Conservation (phyloP, 2,329 filamentous ascomycete species). For the Colletotrichum sansevieriae region DNA sequence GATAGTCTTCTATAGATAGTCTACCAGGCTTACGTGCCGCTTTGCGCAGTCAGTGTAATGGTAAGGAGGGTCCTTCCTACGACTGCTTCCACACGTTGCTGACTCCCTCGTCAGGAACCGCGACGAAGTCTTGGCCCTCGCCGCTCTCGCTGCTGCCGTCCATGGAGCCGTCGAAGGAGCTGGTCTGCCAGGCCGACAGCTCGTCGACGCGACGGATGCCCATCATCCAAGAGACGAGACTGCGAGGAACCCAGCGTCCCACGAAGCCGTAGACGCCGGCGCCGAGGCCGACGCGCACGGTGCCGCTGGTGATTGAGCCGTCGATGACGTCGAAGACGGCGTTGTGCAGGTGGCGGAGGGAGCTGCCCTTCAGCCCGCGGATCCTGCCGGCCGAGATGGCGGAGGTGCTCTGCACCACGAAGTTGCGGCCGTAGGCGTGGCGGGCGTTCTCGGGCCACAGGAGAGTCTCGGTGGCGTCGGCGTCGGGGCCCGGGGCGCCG, state of each 20-base stretch:
- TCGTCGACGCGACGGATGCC: conserved; percentile 76
- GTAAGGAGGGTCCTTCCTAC: conserved; percentile 1
- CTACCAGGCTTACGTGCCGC: too few relatives aligned
- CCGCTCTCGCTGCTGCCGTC: conserved; percentile 53
- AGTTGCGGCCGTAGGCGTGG: conserved; percentile 73
- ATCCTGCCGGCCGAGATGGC: conserved; percentile 69
- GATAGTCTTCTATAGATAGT: too few relatives aligned
- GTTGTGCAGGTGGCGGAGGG: conserved; percentile 83
- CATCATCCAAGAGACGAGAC: conserved; percentile 94
- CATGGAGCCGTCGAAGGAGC: conserved; percentile 51
- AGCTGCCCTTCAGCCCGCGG: conserved; percentile 75
- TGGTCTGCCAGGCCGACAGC: conserved; percentile 66
- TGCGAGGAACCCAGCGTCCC: conserved; percentile 81
- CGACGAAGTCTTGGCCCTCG: conserved; percentile 63
- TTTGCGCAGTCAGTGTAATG: too few relatives aligned
- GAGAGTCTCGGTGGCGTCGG: conserved; percentile 66
- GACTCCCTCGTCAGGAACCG: conserved; percentile 59
- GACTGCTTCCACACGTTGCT: conserved; percentile 60
- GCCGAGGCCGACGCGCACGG: conserved; percentile 86
- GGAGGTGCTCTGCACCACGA: conserved; percentile 66
- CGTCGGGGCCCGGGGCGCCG: conserved; percentile 53
- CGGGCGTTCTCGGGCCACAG: conserved; percentile 74
- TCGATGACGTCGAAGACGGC: conserved; percentile 92
- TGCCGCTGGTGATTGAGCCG: conserved; percentile 68
- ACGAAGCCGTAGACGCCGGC: conserved; percentile 88